Base-by-base conservation (phyloP, 2,329 filamentous ascomycete genomes). In the Verticillium albo-atrum region DNA sequence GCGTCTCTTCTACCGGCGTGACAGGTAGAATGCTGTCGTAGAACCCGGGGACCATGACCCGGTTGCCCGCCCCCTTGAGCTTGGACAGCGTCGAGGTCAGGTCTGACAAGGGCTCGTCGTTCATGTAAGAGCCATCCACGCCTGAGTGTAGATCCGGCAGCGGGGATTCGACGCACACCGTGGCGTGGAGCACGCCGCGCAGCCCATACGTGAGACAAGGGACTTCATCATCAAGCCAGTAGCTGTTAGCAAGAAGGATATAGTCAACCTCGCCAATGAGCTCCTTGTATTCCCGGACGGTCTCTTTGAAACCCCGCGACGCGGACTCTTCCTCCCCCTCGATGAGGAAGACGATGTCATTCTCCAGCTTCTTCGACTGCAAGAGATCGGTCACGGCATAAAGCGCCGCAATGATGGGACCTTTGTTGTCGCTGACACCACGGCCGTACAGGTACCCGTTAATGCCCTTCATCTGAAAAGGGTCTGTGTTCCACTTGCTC, bases 381-480 rank as follows among this genome's bases (percentile, higher is more conserved):
- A 91, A 86, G 3, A 99, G 79, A 67, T 98, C 94, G 0, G 94
- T 91, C 1, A 96, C 94, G 0, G 94, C 95, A 70, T 96, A 98
- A 0, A 99, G 82, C 1, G 95, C 95, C 2, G 96, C 94, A 69
- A 99, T 86, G 61, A 97, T 92, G 0, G 95, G 95, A 0, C 96
- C 95, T 73, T 99, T 99, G 77, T 99, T 98, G 73, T 99, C 95
- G 54, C 92, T 96, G 15, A 96, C 91, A n/a, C 95, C 95, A 67
- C 95, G 90, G 2, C 95, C 95, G 65, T 99, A 98, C 2, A 98
- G 79, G 71, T 94, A 98, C 0, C 95, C 94, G 67, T 97, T 93
- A 59, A 92, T 86, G 4, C 95, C 95, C 56, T 89, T 89, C 69
- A 98, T 82, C n/a, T 88, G 82, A 71, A 98, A 99, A 0, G 95